phyloP scores from a whole-genome alignment of 176 grass and related monocot species.

The Tillandsia fasciculata region DNA sequence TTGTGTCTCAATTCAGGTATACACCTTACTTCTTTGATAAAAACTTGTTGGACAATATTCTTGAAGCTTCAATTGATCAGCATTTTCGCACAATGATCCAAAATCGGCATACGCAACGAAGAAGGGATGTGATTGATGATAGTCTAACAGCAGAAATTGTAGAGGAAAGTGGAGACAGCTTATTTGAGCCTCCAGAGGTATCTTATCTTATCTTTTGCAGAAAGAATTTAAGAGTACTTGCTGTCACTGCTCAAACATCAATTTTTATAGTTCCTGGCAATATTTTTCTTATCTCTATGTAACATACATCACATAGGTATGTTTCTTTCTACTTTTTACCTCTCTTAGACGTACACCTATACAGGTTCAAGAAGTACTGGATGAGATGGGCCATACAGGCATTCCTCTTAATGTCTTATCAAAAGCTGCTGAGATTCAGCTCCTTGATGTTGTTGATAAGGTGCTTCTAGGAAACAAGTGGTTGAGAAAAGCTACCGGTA shows the following conservation, averaged over 20 bases:
- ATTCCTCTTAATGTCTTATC: conserved; percentile 76
- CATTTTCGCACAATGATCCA: conserved; percentile 87
- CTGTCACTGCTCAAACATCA: not conserved
- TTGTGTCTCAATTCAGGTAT: conserved; percentile 49
- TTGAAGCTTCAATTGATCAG: conserved; percentile 89
- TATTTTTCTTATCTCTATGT: not conserved
- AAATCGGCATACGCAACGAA: conserved; percentile 48
- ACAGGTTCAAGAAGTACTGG: conserved; percentile 88
- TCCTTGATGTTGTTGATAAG: conserved; percentile 80
- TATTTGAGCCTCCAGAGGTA: conserved; percentile 94
- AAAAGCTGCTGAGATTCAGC: conserved; percentile 74
- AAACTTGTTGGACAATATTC: conserved; percentile 87
- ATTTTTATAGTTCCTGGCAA: not conserved
- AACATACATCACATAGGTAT: not conserved
- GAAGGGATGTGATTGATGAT: conserved; percentile 63
- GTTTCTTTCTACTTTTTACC: not conserved
- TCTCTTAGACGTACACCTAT: not conserved
- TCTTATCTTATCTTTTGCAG: not conserved
- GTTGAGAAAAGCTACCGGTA: conserved; percentile 80
- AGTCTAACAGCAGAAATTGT: conserved; percentile 68
- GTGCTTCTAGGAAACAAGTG: conserved; percentile 88
- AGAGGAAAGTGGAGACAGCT: conserved; percentile 66
- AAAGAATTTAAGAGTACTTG: too few relatives aligned
- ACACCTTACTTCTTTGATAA: conserved; percentile 98
- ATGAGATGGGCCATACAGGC: conserved; percentile 82